These are phyloP conservation scores for Fulvia fulva DNA, from an alignment of 2,329 filamentous ascomycete species.

Conservation along the genomic window DNA sequence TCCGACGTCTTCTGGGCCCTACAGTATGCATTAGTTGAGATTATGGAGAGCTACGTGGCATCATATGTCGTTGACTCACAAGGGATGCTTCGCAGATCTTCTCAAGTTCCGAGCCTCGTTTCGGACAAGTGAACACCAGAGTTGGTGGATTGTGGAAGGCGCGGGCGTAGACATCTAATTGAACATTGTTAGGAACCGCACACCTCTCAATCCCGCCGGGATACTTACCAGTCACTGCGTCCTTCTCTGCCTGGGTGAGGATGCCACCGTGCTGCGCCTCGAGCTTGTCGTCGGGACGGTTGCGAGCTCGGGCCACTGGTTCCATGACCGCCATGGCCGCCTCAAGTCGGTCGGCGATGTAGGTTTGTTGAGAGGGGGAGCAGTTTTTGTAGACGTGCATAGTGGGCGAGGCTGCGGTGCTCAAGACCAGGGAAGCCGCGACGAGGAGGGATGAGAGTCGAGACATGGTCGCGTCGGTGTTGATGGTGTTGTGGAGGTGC, in stretches of 20 bases:
- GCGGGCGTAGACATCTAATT: not conserved
- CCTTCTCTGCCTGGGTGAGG: not conserved
- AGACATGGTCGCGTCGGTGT: not conserved
- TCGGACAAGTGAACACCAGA: not conserved
- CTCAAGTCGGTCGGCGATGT: not conserved
- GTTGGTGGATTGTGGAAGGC: not conserved
- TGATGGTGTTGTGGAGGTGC: not conserved
- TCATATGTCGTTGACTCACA: not conserved
- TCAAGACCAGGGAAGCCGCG: not conserved
- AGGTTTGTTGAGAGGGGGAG: not conserved
- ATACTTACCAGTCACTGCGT: not conserved
- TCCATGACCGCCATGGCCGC: not conserved
- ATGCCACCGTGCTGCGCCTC: not conserved
- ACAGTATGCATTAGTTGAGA: not conserved
- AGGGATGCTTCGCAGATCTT: not conserved
- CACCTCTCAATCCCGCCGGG: not conserved
- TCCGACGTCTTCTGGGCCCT: not conserved
- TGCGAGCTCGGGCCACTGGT: not conserved
- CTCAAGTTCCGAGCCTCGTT: not conserved
- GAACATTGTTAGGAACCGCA: not conserved
- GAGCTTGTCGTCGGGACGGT: not conserved
- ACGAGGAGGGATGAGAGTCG: not conserved
- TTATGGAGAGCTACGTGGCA: no score
- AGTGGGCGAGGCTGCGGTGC: not conserved
- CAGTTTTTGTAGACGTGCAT: not conserved